Evolutionary conservation across 2,329 filamentous ascomycete genomes (phyloP).

Genomic region (Phialophora macrospora): DNA sequence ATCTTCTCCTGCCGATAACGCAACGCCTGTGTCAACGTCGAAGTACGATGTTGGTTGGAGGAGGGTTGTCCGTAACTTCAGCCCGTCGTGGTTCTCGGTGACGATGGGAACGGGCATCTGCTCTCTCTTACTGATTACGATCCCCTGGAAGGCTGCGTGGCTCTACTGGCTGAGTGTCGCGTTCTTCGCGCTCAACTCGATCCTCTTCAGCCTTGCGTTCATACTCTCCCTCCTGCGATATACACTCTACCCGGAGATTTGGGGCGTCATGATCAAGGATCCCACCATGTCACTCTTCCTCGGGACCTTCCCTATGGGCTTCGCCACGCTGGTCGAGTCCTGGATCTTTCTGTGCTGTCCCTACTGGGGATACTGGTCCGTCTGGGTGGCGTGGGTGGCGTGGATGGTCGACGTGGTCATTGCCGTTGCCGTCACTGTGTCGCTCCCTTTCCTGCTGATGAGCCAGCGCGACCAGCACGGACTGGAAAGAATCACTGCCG

Average conservation of each 20-base stretch:
- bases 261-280: constrained; percentile 68
- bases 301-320: constrained; percentile 70
- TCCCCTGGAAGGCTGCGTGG: constrained; percentile 65
- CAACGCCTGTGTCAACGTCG: constrained; percentile 31
- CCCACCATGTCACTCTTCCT: constrained; percentile 71
- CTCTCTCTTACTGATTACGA: constrained; percentile 64
- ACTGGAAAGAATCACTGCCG: constrained; percentile 67
- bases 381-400: constrained; percentile 60
- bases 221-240: constrained; percentile 65
- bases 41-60: constrained; percentile 48
- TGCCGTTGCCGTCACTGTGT: constrained; percentile 60
- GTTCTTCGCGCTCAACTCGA: constrained; percentile 65
- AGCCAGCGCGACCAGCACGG: constrained; percentile 48
- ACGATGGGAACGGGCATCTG: constrained; percentile 73
- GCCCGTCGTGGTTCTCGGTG: constrained; percentile 61
- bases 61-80: constrained; percentile 47
- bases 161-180: constrained; percentile 64
- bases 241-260: constrained; percentile 68
- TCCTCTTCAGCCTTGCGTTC: constrained; percentile 57
- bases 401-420: constrained; percentile 64
- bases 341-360: constrained; percentile 64
- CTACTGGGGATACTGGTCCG: constrained; percentile 64
- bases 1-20: background rate
- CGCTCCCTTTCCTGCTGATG: constrained; percentile 55
- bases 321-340: constrained; percentile 71